Evolutionary conservation across 2,329 filamentous ascomycete species (phyloP).

Genomic region (Coniochaeta pulveracea): DNA sequence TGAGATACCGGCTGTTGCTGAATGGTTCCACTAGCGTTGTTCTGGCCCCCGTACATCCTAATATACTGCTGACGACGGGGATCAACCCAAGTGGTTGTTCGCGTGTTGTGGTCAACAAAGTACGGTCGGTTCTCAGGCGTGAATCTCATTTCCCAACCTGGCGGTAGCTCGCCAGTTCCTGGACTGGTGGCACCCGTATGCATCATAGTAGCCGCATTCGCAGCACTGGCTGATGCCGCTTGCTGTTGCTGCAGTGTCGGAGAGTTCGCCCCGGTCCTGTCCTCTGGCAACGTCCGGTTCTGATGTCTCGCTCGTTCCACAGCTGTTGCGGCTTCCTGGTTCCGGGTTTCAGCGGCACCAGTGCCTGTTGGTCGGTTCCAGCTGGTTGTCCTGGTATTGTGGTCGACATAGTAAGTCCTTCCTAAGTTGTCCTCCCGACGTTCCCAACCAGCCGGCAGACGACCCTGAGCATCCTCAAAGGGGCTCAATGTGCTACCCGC

Average conservation of each 20-base stretch:
- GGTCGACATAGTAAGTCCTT: slow-evolving; percentile 95
- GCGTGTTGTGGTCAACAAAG: slow-evolving; percentile 97
- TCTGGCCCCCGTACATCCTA: slow-evolving; percentile 87
- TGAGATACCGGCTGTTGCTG: slow-evolving; percentile 97
- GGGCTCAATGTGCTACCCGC: slow-evolving; percentile 58
- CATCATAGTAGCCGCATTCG: slow-evolving; percentile 71
- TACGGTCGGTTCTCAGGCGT: slow-evolving; percentile 92
- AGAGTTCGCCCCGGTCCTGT: slow-evolving; percentile 86
- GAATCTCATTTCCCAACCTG: slow-evolving; percentile 92
- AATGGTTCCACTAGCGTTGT: slow-evolving; percentile 73
- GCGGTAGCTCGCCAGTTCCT: slow-evolving; percentile 86
- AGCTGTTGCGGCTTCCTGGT: slow-evolving; percentile 81
- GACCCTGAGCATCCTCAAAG: slow-evolving; percentile 92
- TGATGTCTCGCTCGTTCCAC: slow-evolving; percentile 89
- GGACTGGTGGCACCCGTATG: slow-evolving; percentile 90
- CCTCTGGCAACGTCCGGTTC: slow-evolving; percentile 89
- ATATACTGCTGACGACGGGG: slow-evolving; percentile 96
- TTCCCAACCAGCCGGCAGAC: slow-evolving; percentile 90
- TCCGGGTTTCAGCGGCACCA: slow-evolving; percentile 65
- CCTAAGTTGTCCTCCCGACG: slow-evolving; percentile 89
- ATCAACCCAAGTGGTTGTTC: slow-evolving; percentile 97
- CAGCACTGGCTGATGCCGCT: slow-evolving; percentile 25
- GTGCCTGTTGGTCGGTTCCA: slow-evolving; percentile 84
- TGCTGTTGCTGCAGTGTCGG: slow-evolving; percentile 57
- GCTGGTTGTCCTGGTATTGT: slow-evolving; percentile 92